Evolutionary conservation across 2,329 filamentous ascomycete species (phyloP).

Genomic region (Hypoxylon sp.): DNA sequence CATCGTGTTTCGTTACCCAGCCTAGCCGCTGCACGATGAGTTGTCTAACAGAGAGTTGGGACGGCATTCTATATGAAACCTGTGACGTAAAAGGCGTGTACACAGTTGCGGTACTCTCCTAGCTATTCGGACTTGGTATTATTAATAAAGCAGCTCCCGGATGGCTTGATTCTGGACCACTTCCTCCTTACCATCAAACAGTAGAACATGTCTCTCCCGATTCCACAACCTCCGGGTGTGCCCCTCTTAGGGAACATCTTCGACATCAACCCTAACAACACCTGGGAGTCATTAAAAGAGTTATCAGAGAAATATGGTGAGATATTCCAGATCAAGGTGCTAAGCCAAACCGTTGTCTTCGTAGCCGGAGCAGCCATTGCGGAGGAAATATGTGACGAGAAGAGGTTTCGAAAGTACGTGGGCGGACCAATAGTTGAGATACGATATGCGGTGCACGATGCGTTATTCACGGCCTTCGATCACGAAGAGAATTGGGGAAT

Average conservation of each 20-base stretch:
- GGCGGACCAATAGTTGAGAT: constrained; percentile 68
- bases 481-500: constrained; percentile 65
- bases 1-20: constrained; percentile 34
- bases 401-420: constrained; percentile 68
- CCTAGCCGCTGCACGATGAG: constrained; percentile 38
- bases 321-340: constrained; percentile 61
- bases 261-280: constrained; percentile 64
- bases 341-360: constrained; percentile 60
- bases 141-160: constrained; percentile 25
- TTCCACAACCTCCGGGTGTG: constrained; percentile 65
- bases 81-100: constrained; percentile 40
- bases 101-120: constrained; percentile 28
- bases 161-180: background rate
- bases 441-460: constrained; percentile 63
- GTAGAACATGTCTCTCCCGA: constrained; percentile 60
- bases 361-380: constrained; percentile 59
- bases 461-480: constrained; percentile 68
- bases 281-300: constrained; percentile 64
- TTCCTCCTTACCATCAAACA: background rate
- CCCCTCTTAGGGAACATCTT: constrained; percentile 68
- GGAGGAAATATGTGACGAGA: constrained; percentile 65
- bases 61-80: constrained; percentile 19
- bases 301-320: constrained; percentile 64
- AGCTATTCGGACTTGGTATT: constrained; percentile 16
- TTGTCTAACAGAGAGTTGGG: constrained; percentile 29